phyloP scores from a whole-genome alignment of 352 stramenopile species.

The Pythium sukuiense region DNA sequence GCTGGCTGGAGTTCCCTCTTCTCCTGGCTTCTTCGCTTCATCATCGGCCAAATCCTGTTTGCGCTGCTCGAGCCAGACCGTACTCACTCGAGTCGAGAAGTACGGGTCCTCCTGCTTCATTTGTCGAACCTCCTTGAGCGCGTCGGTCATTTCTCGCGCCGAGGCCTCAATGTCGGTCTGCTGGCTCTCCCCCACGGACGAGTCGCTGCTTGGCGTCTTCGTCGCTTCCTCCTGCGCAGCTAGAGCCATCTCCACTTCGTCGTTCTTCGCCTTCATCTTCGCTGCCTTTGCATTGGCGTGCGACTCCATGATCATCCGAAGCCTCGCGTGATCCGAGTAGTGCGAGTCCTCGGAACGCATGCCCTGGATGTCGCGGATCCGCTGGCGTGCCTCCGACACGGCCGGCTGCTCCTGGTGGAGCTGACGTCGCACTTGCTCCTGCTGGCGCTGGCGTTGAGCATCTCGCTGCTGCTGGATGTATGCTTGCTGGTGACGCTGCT shows the following conservation, averaged over 20 bases:
- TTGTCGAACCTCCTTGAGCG: slow-evolving; percentile 11
- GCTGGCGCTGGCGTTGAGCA: neutral
- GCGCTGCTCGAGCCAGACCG: slow-evolving; percentile 12
- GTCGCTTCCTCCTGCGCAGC: neutral
- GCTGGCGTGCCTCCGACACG: slow-evolving; percentile 39
- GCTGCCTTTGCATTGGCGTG: neutral
- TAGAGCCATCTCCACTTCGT: neutral
- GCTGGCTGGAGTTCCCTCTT: neutral
- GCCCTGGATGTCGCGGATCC: slow-evolving; percentile 57
- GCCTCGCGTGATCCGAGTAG: slow-evolving; percentile 34
- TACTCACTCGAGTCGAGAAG: slow-evolving; percentile 5
- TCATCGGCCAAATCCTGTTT: neutral
- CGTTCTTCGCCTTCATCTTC: slow-evolving; percentile 6
- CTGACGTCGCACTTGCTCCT: neutral
- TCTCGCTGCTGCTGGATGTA: neutral
- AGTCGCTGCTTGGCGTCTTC: neutral
- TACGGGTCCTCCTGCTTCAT: slow-evolving; percentile 36
- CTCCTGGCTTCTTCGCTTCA: neutral
- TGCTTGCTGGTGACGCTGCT: neutral
- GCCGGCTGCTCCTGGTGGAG: slow-evolving; percentile 14
- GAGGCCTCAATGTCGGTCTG: slow-evolving; percentile 4
- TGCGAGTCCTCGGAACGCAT: slow-evolving; percentile 71
- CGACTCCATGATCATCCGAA: slow-evolving; percentile 49
- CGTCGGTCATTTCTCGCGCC: slow-evolving; percentile 12
- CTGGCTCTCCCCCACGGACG: neutral